Conservation (phyloP, 2,329 filamentous ascomycete genomes). For the Endoconidiophora laricicola region DNA sequence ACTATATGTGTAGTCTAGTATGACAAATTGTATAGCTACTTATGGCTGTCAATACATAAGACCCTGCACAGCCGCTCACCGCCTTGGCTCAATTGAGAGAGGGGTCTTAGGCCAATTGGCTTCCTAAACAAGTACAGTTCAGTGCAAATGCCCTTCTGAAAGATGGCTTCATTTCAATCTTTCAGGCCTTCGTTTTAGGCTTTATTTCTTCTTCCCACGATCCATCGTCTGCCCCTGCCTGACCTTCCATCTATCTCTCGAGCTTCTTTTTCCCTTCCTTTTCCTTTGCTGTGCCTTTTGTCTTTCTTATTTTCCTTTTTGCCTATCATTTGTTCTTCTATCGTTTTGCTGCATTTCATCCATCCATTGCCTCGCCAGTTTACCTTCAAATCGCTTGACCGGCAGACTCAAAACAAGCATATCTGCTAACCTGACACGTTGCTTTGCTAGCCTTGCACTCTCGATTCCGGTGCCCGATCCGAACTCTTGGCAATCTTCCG, state of each 20-base stretch:
- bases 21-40: not conserved
- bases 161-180: too few species aligned
- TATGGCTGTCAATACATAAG: not conserved
- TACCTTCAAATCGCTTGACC: too few species aligned
- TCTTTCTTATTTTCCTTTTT: not conserved
- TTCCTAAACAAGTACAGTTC: not conserved
- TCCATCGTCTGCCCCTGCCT: too few species aligned
- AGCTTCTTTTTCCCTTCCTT: slow-evolving; percentile 11
- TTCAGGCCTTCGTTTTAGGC: too few species aligned
- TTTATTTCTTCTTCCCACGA: too few species aligned
- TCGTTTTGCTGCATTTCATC: not conserved
- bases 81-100: too few species aligned
- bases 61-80: too few species aligned
- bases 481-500: not conserved
- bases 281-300: slow-evolving; percentile 13
- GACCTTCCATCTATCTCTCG: not conserved
- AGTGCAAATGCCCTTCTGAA: slow-evolving; percentile 9
- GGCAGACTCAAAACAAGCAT: not conserved
- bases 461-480: not conserved
- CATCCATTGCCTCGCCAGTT: too few species aligned
- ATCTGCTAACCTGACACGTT: slow-evolving; percentile 3
- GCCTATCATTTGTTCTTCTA: slow-evolving; percentile 6
- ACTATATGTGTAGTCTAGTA: not conserved
- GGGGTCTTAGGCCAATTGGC: not conserved
- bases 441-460: slow-evolving; percentile 6